Conservation (phyloP, 2,329 filamentous ascomycete genomes). For the Pyricularia sp. region DNA sequence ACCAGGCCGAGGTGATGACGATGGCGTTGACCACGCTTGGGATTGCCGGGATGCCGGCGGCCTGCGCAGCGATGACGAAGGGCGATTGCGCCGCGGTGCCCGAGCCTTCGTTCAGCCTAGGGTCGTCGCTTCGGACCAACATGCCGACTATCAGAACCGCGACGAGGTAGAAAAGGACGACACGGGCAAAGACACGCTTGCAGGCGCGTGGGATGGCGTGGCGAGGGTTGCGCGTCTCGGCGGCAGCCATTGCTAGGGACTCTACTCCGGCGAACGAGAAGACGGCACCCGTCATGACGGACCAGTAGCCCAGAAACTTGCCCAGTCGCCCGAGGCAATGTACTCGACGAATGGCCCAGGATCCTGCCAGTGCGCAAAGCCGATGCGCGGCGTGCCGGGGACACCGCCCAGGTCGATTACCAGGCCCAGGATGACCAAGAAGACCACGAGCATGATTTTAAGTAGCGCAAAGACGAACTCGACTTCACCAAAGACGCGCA, state of each 20-base stretch:
- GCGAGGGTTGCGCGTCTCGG: constrained; percentile 59
- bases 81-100: constrained; percentile 40
- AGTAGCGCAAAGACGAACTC: constrained; percentile 41
- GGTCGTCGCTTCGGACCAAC: constrained; percentile 46
- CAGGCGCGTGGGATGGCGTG: constrained; percentile 65
- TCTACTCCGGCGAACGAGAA: constrained; percentile 63
- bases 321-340: constrained; percentile 39
- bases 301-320: constrained; percentile 57
- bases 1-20: constrained; percentile 60
- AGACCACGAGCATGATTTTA: constrained; percentile 62
- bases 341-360: constrained; percentile 57
- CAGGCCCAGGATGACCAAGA: constrained; percentile 65
- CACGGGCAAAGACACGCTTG: constrained; percentile 61
- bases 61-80: constrained; percentile 59
- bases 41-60: constrained; percentile 53
- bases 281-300: constrained; percentile 51
- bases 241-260: constrained; percentile 63
- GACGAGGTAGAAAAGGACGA: constrained; percentile 53
- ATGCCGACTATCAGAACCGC: constrained; percentile 61
- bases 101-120: constrained; percentile 34
- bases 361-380: constrained; percentile 57
- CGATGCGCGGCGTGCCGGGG: constrained; percentile 54
- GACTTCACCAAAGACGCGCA: constrained; percentile 48
- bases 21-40: constrained; percentile 65
- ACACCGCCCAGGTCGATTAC: constrained; percentile 57